Evolutionary conservation across 495 filamentous ascomycete species (phyloP).

Genomic region (Podospora fimiseda): DNA sequence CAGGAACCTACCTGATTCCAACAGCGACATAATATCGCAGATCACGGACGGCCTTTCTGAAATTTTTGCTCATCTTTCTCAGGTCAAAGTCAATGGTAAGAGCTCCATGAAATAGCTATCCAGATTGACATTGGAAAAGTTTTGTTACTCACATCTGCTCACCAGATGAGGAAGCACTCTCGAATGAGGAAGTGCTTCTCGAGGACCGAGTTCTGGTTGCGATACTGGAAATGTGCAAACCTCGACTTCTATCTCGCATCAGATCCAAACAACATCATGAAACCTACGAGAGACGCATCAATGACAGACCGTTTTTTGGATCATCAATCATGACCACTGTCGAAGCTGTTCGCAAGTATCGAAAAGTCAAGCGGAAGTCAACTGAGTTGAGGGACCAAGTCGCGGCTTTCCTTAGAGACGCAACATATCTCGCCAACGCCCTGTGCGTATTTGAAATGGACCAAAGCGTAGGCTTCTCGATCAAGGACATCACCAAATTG

Average conservation of each 20-base stretch:
- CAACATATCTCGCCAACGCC: neutral
- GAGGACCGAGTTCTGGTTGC: conserved; percentile 26
- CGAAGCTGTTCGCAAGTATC: neutral
- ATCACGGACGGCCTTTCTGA: conserved; percentile 26
- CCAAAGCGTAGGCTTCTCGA: no score
- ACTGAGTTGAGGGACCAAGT: no score
- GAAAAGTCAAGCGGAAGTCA: neutral
- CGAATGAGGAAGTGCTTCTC: neutral
- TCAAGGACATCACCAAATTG: conserved; percentile 4
- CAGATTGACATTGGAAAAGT: no score
- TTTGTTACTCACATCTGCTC: no score
- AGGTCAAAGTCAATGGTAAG: no score
- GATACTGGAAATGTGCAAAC: conserved; percentile 31
- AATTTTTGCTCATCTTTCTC: conserved; percentile 24
- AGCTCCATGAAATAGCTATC: no score
- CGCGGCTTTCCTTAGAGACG: no score
- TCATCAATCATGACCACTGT: neutral
- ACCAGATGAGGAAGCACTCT: conserved; percentile 8
- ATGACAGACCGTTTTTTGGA: conserved; percentile 6
- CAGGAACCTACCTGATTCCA: conserved; percentile 6
- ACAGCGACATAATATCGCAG: conserved; percentile 13
- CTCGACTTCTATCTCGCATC: conserved; percentile 27
- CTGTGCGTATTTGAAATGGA: neutral
- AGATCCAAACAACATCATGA: conserved; percentile 8
- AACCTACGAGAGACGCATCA: neutral